Evolutionary conservation across 2,329 filamentous ascomycete species (phyloP), one percentile per base, ranked within the genome.

Genomic region (Plenodomus tracheiphilus): DNA sequence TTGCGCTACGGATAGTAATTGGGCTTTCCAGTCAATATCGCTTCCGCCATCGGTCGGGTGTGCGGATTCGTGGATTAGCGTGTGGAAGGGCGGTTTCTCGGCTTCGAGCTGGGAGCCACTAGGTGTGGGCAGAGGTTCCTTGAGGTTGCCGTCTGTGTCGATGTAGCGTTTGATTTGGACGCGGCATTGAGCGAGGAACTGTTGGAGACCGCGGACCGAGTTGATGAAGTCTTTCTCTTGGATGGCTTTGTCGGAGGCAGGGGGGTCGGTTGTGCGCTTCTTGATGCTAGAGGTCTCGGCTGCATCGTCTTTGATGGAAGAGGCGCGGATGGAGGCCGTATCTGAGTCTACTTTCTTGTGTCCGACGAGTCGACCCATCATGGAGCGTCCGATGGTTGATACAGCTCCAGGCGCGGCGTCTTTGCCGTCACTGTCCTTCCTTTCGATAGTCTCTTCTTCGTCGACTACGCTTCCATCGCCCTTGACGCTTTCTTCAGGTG

Each of bases 171-270:
- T 83, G 28, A 87, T 79, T 41, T 83, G 78, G 19, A 81, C 77
- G 51, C 94, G 85, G 16, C 92, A 91, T 55, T 95, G 90, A 0
- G 91, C 93, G 7, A 99, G 81, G 66, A 96, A 99, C 19, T 87
- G 87, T 62, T 89, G 90, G 2, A 99, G 79, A 54, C 93, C 91
- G 37, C 87, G 82, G 15, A 94, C 89, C 0, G 94, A 91, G 41
- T 85, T 81, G 59, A 84, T 88, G 30, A 99, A 80, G 59, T 97
- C 91, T 64, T 93, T 93, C 13, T 91, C 91, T 66, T 91, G 85
- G 1, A 71, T 44, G 17, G 77, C 76, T 25, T 76, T 79, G 25
- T 87, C 81, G 2, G 81, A 76, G 2, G 61, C 57, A 9, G 56
- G 51, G 2, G 76, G 73, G 47, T 80, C 80, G 47, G 75, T 72